Conservation (phyloP, 164 flowering plant species). For the Berberis vulgaris region DNA sequence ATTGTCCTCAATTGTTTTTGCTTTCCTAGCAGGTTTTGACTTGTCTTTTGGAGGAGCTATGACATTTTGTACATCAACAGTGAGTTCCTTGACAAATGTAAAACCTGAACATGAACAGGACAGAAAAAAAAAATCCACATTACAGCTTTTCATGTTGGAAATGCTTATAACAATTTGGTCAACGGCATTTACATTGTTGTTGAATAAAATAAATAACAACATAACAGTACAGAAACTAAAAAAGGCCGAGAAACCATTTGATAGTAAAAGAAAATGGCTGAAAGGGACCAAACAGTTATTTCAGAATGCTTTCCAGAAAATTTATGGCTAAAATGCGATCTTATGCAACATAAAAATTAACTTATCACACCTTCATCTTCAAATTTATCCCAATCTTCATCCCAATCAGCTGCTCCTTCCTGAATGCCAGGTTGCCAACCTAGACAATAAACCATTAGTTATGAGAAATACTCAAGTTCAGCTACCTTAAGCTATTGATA, state of each 20-base stretch:
- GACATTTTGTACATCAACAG: slow-evolving; percentile 78
- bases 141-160: too few relatives aligned
- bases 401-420: slow-evolving; percentile 87
- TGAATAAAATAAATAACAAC: too few relatives aligned
- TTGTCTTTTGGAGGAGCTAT: slow-evolving; percentile 66
- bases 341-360: not conserved
- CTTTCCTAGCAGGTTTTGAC: slow-evolving; percentile 26
- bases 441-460: not conserved
- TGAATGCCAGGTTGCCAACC: slow-evolving; percentile 65
- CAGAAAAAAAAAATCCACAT: too few relatives aligned
- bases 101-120: slow-evolving; percentile 50
- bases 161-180: too few relatives aligned
- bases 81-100: slow-evolving; percentile 73
- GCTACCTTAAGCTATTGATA: not conserved
- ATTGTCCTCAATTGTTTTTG: slow-evolving; percentile 22
- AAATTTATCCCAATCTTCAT: slow-evolving; percentile 98
- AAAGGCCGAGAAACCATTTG: too few relatives aligned
- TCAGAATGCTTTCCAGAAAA: too few relatives aligned
- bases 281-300: too few relatives aligned
- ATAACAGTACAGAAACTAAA: too few relatives aligned
- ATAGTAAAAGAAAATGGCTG: too few relatives aligned
- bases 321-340: too few relatives aligned
- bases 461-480: too few relatives aligned
- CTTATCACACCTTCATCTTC: slow-evolving; percentile 37
- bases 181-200: too few relatives aligned